These are phyloP conservation scores for Aspergillus puulaauensis DNA, from an alignment of 2,329 filamentous ascomycete genomes.

Conservation along the genomic window DNA sequence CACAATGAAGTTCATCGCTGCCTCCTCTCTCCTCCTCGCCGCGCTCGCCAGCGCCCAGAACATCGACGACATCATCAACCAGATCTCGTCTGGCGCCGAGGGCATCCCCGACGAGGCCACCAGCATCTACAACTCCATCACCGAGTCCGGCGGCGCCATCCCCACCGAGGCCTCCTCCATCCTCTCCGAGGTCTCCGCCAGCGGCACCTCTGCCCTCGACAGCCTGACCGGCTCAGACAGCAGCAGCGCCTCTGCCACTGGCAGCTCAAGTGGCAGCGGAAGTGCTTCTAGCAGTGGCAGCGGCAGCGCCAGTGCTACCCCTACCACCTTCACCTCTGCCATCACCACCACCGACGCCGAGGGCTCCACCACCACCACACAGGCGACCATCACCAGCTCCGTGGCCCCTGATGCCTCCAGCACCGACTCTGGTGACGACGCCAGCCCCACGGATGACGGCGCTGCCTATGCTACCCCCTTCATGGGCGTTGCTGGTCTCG, in stretches of 20 bases:
- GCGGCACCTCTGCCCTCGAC: constrained; percentile 7
- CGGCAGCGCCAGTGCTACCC: too few relatives aligned
- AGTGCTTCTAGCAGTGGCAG: too few relatives aligned
- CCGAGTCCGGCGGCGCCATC: constrained; percentile 4
- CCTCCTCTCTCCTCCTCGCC: constrained; percentile 24
- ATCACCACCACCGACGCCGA: not conserved
- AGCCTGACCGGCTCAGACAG: constrained; percentile 12
- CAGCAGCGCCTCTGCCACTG: not conserved
- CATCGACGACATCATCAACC: not conserved
- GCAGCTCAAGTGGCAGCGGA: too few relatives aligned
- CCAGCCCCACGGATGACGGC: constrained; percentile 17
- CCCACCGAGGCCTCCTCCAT: constrained; percentile 15
- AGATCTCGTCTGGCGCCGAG: not conserved
- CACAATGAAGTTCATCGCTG: constrained; percentile 30
- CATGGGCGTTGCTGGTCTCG: constrained; percentile 22
- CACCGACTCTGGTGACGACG: not conserved
- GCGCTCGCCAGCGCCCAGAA: constrained; percentile 15
- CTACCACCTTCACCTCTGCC: not conserved
- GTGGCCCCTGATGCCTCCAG: not conserved
- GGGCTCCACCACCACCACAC: constrained; percentile 18
- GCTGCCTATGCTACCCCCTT: constrained; percentile 20
- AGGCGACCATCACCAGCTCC: constrained; percentile 17
- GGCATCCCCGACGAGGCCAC: not conserved
- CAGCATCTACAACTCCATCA: not conserved
- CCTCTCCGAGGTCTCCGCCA: constrained; percentile 14